A percentile compares a stretch with the other conserved stretches of the same genome.
phyloP scores from a whole-genome alignment of 2,329 filamentous ascomycete genomes.

The Rhynchosporium secalis region DNA sequence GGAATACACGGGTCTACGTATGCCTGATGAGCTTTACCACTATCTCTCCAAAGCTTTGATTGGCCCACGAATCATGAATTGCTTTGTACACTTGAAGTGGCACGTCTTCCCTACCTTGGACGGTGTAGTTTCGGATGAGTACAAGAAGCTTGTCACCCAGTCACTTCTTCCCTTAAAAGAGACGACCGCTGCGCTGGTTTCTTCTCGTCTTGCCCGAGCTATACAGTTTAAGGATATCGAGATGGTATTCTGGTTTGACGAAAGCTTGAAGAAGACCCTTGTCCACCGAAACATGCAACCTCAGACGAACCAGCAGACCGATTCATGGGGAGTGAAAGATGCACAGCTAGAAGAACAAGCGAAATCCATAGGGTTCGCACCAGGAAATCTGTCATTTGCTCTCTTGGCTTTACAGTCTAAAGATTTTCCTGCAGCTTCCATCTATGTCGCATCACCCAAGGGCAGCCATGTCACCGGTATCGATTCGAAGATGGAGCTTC shows the following conservation, averaged over 20 bases:
- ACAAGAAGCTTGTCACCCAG: constrained; percentile 73
- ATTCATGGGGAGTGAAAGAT: constrained; percentile 74
- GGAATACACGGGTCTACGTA: constrained; percentile 83
- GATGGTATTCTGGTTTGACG: constrained; percentile 82
- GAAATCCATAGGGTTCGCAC: constrained; percentile 42
- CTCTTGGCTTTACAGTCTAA: constrained; percentile 67
- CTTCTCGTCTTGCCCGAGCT: constrained; percentile 77
- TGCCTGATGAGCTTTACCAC: constrained; percentile 87
- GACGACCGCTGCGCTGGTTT: constrained; percentile 74
- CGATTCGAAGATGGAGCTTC: constrained; percentile 68
- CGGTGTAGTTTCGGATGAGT: constrained; percentile 75
- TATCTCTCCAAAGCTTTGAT: constrained; percentile 85
- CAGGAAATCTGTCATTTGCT: constrained; percentile 57
- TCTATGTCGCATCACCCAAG: constrained; percentile 47
- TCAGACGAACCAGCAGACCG: constrained; percentile 49
- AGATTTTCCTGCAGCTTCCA: constrained; percentile 69
- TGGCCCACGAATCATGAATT: constrained; percentile 75
- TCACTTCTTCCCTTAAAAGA: constrained; percentile 75
- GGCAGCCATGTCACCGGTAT: constrained; percentile 25
- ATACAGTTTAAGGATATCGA: constrained; percentile 78
- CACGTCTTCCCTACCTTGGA: constrained; percentile 82
- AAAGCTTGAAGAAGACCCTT: constrained; percentile 65
- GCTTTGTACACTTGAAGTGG: constrained; percentile 78
- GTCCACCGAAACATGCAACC: constrained; percentile 56
- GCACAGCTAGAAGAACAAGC: constrained; percentile 48